Evolutionary conservation across 257 asterid genomes (phyloP).

Genomic region (Knoxia roxburghii): DNA sequence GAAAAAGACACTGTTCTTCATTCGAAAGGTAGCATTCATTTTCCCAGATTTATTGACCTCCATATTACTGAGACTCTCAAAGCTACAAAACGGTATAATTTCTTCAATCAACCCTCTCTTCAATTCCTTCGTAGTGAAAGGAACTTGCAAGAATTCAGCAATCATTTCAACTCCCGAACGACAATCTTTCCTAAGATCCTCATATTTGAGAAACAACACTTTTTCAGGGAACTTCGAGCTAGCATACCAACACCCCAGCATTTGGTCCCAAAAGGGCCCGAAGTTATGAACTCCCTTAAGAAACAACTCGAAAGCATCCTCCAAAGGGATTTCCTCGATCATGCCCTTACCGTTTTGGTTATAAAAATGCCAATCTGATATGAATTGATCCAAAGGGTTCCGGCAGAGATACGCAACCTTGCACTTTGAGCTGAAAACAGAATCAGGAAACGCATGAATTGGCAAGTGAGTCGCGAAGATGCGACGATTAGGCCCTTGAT

Average conservation of each 20-base stretch:
- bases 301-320: conserved; percentile 3
- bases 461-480: conserved; percentile 1
- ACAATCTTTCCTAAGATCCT: conserved; percentile 1
- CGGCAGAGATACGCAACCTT: neutral
- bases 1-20: neutral
- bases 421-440: neutral
- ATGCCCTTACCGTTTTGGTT: neutral
- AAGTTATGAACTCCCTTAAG: neutral
- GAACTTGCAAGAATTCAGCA: neutral
- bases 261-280: neutral
- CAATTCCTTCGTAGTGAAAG: neutral
- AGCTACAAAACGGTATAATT: neutral
- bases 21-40: neutral
- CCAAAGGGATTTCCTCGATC: neutral
- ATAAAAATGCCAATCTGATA: neutral
- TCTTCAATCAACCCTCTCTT: conserved; percentile 3
- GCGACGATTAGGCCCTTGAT: neutral
- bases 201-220: neutral
- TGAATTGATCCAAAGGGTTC: conserved; percentile 7
- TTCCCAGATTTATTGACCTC: conserved; percentile 7
- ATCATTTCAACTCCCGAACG: neutral
- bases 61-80: conserved; percentile 7
- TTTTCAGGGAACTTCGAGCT: neutral
- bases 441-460: neutral
- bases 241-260: neutral